Conservation (phyloP, 108 stramenopile species). For the Discostella stelligeroides region DNA sequence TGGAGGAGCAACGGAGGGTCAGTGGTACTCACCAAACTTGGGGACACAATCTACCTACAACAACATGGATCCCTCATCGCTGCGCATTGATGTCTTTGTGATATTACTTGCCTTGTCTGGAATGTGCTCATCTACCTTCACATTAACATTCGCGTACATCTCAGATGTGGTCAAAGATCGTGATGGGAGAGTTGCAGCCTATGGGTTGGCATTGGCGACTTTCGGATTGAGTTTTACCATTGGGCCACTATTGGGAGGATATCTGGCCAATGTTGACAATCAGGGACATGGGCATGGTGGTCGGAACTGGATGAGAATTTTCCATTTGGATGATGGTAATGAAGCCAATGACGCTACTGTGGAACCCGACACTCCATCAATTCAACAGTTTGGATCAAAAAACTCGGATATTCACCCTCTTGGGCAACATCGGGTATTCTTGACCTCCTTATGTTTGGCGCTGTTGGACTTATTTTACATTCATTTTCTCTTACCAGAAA, state of each 20-base stretch:
- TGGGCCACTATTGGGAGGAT: conserved; percentile 96
- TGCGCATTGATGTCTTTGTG: conserved; percentile 66
- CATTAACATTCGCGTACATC: conserved; percentile 97
- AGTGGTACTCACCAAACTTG: conserved; percentile 10
- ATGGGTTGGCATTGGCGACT: conserved; percentile 96
- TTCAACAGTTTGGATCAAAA: conserved; percentile 37
- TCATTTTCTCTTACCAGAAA: conserved; percentile 76
- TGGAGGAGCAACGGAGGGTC: conserved; percentile 18
- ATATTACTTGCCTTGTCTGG: conserved; percentile 81
- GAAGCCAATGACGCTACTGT: background rate
- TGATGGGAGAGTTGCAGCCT: conserved; percentile 90
- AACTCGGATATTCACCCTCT: conserved; percentile 39
- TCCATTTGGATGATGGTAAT: conserved; percentile 25
- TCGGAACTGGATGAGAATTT: conserved; percentile 49
- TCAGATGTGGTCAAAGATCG: conserved; percentile 84
- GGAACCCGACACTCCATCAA: conserved; percentile 3
- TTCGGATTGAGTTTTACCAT: conserved; percentile 95
- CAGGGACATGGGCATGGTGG: conserved; percentile 36
- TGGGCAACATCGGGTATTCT: conserved; percentile 72
- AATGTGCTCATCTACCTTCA: conserved; percentile 95
- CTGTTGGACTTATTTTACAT: conserved; percentile 81
- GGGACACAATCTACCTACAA: background rate
- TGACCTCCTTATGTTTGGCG: conserved; percentile 59
- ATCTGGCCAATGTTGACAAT: conserved; percentile 65
- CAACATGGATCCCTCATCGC: conserved; percentile 6